Evolutionary conservation across 2,329 filamentous ascomycete species (phyloP).

Genomic region (Aspergillus pseudonomiae): DNA sequence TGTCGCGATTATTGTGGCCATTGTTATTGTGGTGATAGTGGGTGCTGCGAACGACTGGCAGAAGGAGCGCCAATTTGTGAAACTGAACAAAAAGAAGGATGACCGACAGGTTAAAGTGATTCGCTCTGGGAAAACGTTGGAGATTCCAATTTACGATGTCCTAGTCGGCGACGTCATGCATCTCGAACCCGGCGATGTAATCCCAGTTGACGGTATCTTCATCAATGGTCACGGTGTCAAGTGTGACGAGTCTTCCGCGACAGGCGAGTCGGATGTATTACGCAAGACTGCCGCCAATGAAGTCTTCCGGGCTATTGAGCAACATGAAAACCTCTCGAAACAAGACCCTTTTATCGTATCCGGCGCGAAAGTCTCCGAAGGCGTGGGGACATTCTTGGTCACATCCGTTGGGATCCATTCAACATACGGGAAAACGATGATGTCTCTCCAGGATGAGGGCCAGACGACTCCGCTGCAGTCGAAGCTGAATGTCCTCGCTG

Average conservation of each 20-base stretch:
- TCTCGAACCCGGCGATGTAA: conserved; percentile 72
- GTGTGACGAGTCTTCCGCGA: conserved; percentile 75
- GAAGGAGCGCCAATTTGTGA: conserved; percentile 79
- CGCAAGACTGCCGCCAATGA: conserved; percentile 68
- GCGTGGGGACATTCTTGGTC: conserved; percentile 74
- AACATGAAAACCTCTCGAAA: conserved; percentile 63
- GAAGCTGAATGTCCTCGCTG: conserved; percentile 75
- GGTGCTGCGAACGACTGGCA: conserved; percentile 82
- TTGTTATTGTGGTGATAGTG: conserved; percentile 73
- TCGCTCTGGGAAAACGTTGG: conserved; percentile 71
- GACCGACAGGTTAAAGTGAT: conserved; percentile 73
- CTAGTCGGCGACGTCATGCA: conserved; percentile 74
- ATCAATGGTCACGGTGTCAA: conserved; percentile 68
- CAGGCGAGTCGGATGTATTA: conserved; percentile 74
- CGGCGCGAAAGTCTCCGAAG: conserved; percentile 75
- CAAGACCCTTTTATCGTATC: conserved; percentile 81
- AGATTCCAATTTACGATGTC: conserved; percentile 71
- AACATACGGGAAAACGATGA: conserved; percentile 75
- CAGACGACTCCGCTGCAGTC: conserved; percentile 78
- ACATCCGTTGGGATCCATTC: conserved; percentile 75
- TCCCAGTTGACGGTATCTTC: conserved; percentile 72
- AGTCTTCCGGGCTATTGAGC: conserved; percentile 65
- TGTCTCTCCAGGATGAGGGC: conserved; percentile 75
- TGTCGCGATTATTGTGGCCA: conserved; percentile 76
- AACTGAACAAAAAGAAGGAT: conserved; percentile 78